Evolutionary conservation across 1,284 basidiomycete genomes (phyloP).

Genomic region (Boletellus deceptivus): DNA sequence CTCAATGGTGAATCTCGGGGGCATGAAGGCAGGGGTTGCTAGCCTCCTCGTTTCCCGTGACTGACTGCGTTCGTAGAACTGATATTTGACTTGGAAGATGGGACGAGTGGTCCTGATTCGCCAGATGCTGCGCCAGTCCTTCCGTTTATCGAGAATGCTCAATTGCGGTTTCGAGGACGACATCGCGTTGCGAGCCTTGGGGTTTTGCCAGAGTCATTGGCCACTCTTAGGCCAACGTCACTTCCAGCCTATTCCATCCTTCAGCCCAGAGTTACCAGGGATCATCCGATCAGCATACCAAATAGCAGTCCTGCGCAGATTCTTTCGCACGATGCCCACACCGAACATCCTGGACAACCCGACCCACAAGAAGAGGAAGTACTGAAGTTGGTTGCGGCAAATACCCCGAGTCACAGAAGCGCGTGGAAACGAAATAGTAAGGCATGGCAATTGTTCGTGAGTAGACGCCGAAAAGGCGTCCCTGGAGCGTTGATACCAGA

Average conservation of each 20-base stretch:
- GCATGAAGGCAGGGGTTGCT: constrained; percentile 36
- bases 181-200: constrained; percentile 30
- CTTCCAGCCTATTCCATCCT: constrained; percentile 59
- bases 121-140: constrained; percentile 34
- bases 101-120: constrained; percentile 35
- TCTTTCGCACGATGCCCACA: constrained; percentile 2
- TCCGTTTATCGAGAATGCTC: constrained; percentile 46
- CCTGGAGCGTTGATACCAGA: constrained; percentile 43
- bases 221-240: constrained; percentile 62
- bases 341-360: constrained; percentile 24
- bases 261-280: constrained; percentile 31
- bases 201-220: constrained; percentile 54
- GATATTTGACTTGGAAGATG: constrained; percentile 67
- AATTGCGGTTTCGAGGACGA: constrained; percentile 35
- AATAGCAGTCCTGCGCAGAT: constrained; percentile 2
- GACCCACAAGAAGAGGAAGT: constrained; percentile 56
- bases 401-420: constrained; percentile 65
- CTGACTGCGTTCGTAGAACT: constrained; percentile 43
- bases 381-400: constrained; percentile 59
- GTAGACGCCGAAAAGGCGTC: constrained; percentile 40
- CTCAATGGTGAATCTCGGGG: constrained; percentile 32
- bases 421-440: constrained; percentile 64
- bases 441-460: constrained; percentile 62
- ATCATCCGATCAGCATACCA: not conserved
- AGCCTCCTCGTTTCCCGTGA: not conserved